Conservation (phyloP, 306 rosid genomes). For the Ormosia semicastrata region DNA sequence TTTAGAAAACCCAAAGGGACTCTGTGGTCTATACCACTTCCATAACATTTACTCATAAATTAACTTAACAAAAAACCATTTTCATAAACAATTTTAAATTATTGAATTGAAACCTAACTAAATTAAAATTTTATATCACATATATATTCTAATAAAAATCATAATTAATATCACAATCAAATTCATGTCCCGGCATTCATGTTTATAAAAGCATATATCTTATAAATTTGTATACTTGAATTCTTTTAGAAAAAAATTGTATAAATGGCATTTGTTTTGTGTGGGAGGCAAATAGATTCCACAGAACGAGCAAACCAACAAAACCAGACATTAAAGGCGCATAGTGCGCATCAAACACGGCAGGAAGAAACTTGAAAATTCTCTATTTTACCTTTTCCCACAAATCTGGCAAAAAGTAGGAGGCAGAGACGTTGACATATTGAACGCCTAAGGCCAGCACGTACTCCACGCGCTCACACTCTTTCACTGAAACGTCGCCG, state of each 20-base stretch:
- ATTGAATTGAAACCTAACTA: not conserved
- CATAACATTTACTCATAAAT: not conserved
- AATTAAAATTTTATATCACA: not conserved
- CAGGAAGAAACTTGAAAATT: not conserved
- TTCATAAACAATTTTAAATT: not conserved
- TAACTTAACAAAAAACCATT: not conserved
- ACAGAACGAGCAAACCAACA: no score
- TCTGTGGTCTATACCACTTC: not conserved
- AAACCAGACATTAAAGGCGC: not conserved
- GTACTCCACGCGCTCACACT: conserved; percentile 6
- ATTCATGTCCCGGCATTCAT: not conserved
- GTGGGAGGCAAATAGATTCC: no score
- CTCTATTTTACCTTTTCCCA: conserved; percentile 49
- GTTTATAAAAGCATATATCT: not conserved
- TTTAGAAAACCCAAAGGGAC: no score
- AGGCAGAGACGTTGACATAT: conserved; percentile 40
- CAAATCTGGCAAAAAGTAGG: conserved; percentile 4
- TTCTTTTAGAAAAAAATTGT: not conserved
- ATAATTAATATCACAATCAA: not conserved
- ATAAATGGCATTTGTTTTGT: not conserved
- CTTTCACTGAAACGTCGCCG: not conserved
- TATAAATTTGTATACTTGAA: not conserved
- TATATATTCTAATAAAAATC: not conserved
- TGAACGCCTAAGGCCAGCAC: conserved; percentile 9
- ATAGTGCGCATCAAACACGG: not conserved